phyloP scores from a whole-genome alignment of 2,329 filamentous ascomycete genomes.

The Calonectria henricotiae region DNA sequence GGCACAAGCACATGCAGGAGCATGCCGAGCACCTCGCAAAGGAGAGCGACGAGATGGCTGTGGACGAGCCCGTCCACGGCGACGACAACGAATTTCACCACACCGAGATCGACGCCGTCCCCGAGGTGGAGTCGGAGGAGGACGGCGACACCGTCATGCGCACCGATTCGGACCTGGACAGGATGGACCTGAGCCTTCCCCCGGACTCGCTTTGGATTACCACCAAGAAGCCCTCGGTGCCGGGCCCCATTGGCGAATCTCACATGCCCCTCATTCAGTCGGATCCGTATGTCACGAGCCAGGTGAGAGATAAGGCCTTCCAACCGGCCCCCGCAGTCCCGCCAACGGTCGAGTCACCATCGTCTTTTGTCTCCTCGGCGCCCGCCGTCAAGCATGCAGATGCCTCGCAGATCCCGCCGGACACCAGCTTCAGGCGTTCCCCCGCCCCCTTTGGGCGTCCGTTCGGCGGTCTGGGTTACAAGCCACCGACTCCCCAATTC shows the following conservation, averaged over 20 bases:
- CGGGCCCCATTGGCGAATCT: constrained; percentile 51
- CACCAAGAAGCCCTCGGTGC: constrained; percentile 55
- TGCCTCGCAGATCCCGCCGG: constrained; percentile 59
- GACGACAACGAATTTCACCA: constrained; percentile 37
- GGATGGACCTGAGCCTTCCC: constrained; percentile 60
- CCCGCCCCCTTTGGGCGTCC: constrained; percentile 62
- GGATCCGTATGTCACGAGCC: constrained; percentile 45
- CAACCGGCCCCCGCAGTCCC: constrained; percentile 43
- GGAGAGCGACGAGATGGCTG: constrained; percentile 56
- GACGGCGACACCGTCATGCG: constrained; percentile 53
- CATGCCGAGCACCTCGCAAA: constrained; percentile 79
- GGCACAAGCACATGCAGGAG: constrained; percentile 85
- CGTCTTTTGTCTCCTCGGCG: constrained; percentile 49
- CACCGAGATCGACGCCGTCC: constrained; percentile 46
- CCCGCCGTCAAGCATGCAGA: constrained; percentile 45
- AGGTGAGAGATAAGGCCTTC: constrained; percentile 45
- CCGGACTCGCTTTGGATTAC: constrained; percentile 64
- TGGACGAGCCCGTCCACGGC: constrained; percentile 51
- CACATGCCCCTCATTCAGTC: constrained; percentile 49
- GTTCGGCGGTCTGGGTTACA: constrained; percentile 61
- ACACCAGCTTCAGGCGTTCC: constrained; percentile 61
- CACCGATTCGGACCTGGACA: constrained; percentile 63
- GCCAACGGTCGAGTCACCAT: constrained; percentile 49
- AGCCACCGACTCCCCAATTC: constrained; percentile 57
- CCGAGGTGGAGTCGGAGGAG: constrained; percentile 44